Percentiles rank a stretch among this genome's conserved stretches.
Evolutionary conservation across 1,284 basidiomycete species (phyloP).

Genomic region (Cystobasidium pallidum): DNA sequence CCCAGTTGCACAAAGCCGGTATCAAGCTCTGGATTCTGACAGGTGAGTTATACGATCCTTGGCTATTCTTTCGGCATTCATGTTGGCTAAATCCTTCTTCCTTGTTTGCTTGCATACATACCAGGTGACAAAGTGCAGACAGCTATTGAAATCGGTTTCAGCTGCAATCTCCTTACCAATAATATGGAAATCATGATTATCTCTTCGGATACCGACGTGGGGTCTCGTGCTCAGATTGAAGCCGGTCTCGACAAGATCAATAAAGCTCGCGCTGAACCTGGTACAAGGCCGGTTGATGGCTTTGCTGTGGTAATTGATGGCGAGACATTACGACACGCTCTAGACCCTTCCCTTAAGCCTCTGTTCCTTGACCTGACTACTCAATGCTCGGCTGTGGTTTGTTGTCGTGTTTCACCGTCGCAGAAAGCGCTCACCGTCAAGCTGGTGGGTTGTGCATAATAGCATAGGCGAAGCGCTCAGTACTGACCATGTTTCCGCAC

Average conservation of each 20-base stretch:
- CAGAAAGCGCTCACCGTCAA: constrained; percentile 96
- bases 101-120: constrained; percentile 32
- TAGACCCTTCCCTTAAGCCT: constrained; percentile 75
- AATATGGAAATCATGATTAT: constrained; percentile 91
- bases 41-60: constrained; percentile 59
- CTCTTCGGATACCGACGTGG: constrained; percentile 76
- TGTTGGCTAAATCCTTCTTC: not conserved
- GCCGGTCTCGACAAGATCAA: constrained; percentile 90
- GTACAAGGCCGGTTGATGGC: constrained; percentile 55
- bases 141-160: constrained; percentile 89
- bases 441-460: constrained; percentile 62
- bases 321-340: constrained; percentile 82
- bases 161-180: constrained; percentile 86
- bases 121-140: constrained; percentile 94
- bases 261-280: constrained; percentile 62
- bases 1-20: constrained; percentile 84
- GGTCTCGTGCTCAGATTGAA: constrained; percentile 83
- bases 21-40: constrained; percentile 98
- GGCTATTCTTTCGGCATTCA: not conserved
- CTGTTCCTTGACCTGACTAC: constrained; percentile 79
- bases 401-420: constrained; percentile 92
- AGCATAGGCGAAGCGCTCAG: not conserved
- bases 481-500: constrained; percentile 59
- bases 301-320: constrained; percentile 97
- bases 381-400: constrained; percentile 95